phyloP scores from a whole-genome alignment of 495 filamentous ascomycete species.

The Podospora pseudopauciseta region DNA sequence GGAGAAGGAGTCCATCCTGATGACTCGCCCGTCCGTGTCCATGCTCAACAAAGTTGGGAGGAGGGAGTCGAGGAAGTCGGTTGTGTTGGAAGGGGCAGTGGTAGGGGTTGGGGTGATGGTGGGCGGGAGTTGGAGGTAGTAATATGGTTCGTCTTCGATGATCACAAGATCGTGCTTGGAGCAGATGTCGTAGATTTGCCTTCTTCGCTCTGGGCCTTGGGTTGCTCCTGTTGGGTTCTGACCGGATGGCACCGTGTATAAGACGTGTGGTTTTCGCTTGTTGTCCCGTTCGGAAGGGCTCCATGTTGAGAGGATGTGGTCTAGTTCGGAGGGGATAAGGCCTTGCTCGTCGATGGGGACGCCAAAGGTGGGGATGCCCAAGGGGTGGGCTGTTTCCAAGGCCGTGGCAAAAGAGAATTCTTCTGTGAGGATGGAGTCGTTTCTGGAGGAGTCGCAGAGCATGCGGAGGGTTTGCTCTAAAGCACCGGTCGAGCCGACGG shows the following conservation, averaged over 20 bases:
- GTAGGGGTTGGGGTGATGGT: slow-evolving; percentile 48
- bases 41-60: slow-evolving; percentile 64
- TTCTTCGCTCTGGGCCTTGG: slow-evolving; percentile 59
- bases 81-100: slow-evolving; percentile 21
- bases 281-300: slow-evolving; percentile 51
- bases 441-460: slow-evolving; percentile 62
- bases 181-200: slow-evolving; percentile 69
- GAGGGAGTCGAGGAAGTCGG: slow-evolving; percentile 49
- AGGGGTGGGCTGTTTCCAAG: slow-evolving; percentile 72
- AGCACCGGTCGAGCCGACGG: slow-evolving; percentile 71
- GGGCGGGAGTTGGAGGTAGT: slow-evolving; percentile 92
- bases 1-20: slow-evolving; percentile 77
- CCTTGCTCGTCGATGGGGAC: slow-evolving; percentile 76
- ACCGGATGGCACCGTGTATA: slow-evolving; percentile 83
- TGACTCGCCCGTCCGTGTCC: slow-evolving; percentile 60
- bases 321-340: slow-evolving; percentile 61
- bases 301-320: slow-evolving; percentile 66
- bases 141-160: slow-evolving; percentile 95
- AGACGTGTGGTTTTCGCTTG: slow-evolving; percentile 64
- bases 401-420: slow-evolving; percentile 83
- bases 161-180: slow-evolving; percentile 83
- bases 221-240: slow-evolving; percentile 94
- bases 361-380: slow-evolving; percentile 71
- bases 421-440: slow-evolving; percentile 74
- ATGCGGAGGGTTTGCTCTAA: slow-evolving; percentile 76